Base-by-base conservation (phyloP, 352 stramenopile genomes). In the Phytophthora nicotianae region DNA sequence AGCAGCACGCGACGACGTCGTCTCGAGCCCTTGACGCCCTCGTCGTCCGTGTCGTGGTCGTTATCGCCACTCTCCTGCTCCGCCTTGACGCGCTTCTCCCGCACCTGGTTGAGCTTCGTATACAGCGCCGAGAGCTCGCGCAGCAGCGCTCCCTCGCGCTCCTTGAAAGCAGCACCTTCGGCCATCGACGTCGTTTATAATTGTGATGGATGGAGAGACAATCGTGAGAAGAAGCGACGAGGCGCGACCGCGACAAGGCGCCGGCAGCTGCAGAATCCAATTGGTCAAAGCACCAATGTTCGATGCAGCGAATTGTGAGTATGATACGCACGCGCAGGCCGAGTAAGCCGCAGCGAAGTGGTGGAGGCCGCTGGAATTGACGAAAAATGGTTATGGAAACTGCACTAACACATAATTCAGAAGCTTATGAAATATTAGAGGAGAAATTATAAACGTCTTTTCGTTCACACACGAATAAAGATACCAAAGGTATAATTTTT, bases 41-140 rank as follows among this genome's bases (percentile, higher is more conserved):
- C 70, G 46, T 73, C 72, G 35, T 77, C 65, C 2, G 56, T 47
- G 20, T 65, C 70, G 17, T 54, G 65, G 43, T 60, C 61, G 40
- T 65, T 70, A 29, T 33, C 50, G 47, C 68, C 50, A 51, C 56
- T 72, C 49, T 90, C 79, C 43, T 88, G 72, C 58, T 94, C 85
- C 37, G 72, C 85, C 51, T 88, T 86, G 24, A 75, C 78, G 45
- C 85, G 83, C 65, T 92, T 89, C 56, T 92, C 83, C 21, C 83
- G 85, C 55, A 94, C 85, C 62, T 90, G 79, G 53, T 92, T 91
- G 35, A 94, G 74, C 68, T 92, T 91, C 9, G 83, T 81, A 62
- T 94, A 94, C 16, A 92, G 72, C 57, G 74, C 77, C 33, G 85
- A 75, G 40, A 94, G 81, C 59, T 94, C 85, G 11, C 60, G 62